These are phyloP conservation scores for Ceratocystis smalleyi DNA, from an alignment of 2,329 filamentous ascomycete genomes.

Conservation along the genomic window DNA sequence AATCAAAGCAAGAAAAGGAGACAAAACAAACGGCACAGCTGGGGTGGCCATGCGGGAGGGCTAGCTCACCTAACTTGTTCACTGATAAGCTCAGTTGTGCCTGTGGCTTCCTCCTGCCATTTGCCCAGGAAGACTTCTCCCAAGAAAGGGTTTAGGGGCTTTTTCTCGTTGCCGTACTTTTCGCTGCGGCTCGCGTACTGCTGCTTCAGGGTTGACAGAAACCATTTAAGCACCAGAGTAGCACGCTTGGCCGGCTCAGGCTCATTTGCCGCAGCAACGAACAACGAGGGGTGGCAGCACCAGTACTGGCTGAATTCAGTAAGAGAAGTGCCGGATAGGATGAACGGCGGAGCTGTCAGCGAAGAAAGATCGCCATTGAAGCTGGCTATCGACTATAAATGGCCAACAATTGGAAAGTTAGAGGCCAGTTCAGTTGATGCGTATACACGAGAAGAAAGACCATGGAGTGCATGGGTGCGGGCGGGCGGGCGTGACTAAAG, in stretches of 20 bases:
- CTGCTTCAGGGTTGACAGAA: slow-evolving; percentile 81
- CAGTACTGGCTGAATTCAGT: slow-evolving; percentile 73
- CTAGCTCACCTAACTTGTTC: slow-evolving; percentile 66
- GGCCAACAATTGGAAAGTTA: not conserved
- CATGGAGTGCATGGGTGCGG: not conserved
- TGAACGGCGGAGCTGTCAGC: slow-evolving; percentile 67
- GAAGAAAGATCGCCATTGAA: slow-evolving; percentile 73
- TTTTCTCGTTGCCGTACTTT: slow-evolving; percentile 79
- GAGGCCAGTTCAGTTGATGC: not conserved
- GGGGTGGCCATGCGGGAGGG: not conserved
- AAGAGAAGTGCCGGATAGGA: slow-evolving; percentile 61
- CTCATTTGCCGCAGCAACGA: slow-evolving; percentile 70
- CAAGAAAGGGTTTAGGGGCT: slow-evolving; percentile 89
- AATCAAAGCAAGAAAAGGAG: not conserved
- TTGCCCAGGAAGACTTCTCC: slow-evolving; percentile 86
- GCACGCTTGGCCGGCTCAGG: slow-evolving; percentile 67
- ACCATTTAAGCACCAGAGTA: slow-evolving; percentile 87
- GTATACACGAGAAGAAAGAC: not conserved
- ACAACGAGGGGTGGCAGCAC: slow-evolving; percentile 61
- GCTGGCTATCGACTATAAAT: slow-evolving; percentile 51
- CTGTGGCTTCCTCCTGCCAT: slow-evolving; percentile 62
- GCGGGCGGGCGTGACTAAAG: not conserved
- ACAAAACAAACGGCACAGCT: not conserved
- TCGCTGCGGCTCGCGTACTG: slow-evolving; percentile 65
- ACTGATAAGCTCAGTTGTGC: slow-evolving; percentile 72